Evolutionary conservation across 2,329 filamentous ascomycete genomes (phyloP).

Genomic region (Aschersonia sp.): DNA sequence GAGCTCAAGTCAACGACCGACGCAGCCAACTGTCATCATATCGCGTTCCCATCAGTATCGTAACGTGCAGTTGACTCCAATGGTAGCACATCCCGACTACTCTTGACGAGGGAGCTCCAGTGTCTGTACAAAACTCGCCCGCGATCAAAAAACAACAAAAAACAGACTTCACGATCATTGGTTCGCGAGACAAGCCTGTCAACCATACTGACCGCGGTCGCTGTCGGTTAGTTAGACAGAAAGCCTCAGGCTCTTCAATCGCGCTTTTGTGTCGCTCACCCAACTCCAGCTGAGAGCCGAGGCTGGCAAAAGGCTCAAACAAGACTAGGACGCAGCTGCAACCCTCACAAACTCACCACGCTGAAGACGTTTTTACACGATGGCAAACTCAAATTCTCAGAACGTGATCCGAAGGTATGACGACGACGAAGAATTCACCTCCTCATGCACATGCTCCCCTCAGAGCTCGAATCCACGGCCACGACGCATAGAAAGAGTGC

Average conservation of each 20-base stretch:
- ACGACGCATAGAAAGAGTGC: not conserved
- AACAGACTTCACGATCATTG: too few relatives aligned
- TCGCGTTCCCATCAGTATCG: not conserved
- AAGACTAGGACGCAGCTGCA: not conserved
- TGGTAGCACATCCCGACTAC: too few relatives aligned
- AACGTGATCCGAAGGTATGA: constrained; percentile 55
- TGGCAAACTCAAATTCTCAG: constrained; percentile 30
- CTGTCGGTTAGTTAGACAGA: too few relatives aligned
- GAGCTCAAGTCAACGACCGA: not conserved
- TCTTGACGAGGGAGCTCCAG: too few relatives aligned
- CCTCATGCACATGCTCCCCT: not conserved
- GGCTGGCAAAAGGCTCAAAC: not conserved
- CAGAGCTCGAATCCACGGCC: not conserved
- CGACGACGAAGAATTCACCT: not conserved
- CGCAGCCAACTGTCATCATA: not conserved
- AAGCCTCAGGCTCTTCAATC: too few relatives aligned
- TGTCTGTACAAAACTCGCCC: too few relatives aligned
- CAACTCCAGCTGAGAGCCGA: too few relatives aligned
- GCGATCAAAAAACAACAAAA: too few relatives aligned
- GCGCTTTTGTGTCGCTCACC: too few relatives aligned
- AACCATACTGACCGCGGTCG: too few relatives aligned
- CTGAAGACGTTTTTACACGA: constrained; percentile 10
- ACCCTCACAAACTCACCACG: not conserved
- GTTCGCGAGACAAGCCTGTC: too few relatives aligned
- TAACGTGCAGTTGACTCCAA: too few relatives aligned